A percentile compares a stretch with the other conserved stretches of the same genome.
phyloP scores from a whole-genome alignment of 306 rosid species.

The Begonia masoniana region DNA sequence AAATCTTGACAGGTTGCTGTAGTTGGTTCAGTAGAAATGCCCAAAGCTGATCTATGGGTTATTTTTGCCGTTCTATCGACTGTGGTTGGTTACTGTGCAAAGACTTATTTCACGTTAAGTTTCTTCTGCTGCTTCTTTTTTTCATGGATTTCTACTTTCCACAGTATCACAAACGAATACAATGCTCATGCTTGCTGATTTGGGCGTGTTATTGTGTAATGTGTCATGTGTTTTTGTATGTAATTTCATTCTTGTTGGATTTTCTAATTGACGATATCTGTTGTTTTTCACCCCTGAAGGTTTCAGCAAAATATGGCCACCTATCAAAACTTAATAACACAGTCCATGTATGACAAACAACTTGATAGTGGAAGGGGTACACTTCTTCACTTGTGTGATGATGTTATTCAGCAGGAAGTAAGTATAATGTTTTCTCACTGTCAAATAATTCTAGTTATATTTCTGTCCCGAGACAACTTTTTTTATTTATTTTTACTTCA shows the following conservation, averaged over 20 bases:
- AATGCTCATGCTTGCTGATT: neutral
- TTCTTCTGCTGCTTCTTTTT: conserved; percentile 2
- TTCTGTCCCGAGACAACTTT: too few species aligned
- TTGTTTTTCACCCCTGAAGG: conserved; percentile 24
- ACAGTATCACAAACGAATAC: neutral
- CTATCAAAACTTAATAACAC: conserved; percentile 89
- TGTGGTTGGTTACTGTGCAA: conserved; percentile 77
- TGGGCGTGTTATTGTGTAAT: neutral
- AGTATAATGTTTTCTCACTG: conserved; percentile 16
- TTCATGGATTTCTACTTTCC: neutral
- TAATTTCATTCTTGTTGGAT: neutral
- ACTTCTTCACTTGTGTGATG: conserved; percentile 96
- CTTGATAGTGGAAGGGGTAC: conserved; percentile 97
- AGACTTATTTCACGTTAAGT: conserved; percentile 87
- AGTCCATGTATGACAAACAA: conserved; percentile 93
- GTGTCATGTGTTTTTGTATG: neutral
- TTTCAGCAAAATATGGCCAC: conserved; percentile 81
- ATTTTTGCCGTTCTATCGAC: conserved; percentile 68
- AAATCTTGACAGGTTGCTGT: conserved; percentile 62
- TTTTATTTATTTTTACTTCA: too few species aligned
- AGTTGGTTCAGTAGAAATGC: conserved; percentile 67
- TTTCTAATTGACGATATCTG: neutral
- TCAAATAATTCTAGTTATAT: neutral
- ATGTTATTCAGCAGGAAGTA: conserved; percentile 97
- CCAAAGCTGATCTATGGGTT: conserved; percentile 80